Conservation (phyloP, 768 basidiomycete genomes). For the Lactarius hengduanensis region DNA sequence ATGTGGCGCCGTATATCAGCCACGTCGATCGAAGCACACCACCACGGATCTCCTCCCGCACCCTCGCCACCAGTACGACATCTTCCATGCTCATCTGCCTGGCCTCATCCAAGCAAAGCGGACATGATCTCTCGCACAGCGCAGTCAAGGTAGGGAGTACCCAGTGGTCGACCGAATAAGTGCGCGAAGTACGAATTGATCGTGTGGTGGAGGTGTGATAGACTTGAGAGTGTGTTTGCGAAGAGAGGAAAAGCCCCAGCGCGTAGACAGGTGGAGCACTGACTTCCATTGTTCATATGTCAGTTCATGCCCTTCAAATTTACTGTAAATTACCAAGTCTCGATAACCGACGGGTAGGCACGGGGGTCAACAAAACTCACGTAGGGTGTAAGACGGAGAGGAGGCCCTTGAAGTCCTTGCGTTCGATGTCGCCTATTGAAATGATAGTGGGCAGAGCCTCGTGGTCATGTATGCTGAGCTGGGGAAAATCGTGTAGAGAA, state of each 20-base stretch:
- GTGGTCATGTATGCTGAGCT: slow-evolving; percentile 16
- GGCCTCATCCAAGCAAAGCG: slow-evolving; percentile 17
- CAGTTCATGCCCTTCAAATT: slow-evolving; percentile 4
- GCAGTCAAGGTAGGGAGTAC: slow-evolving; percentile 22
- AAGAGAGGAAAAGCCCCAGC: slow-evolving; percentile 33
- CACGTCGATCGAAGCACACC: not conserved
- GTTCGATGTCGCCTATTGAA: not conserved
- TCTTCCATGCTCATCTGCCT: slow-evolving; percentile 21
- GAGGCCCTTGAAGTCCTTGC: too few relatives aligned
- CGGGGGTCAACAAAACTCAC: too few relatives aligned
- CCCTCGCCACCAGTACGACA: slow-evolving; percentile 12
- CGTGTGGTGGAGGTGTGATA: slow-evolving; percentile 4
- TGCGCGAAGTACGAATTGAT: slow-evolving; percentile 13
- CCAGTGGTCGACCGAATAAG: slow-evolving; percentile 13
- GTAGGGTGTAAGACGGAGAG: too few relatives aligned
- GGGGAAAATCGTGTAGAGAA: slow-evolving; percentile 20
- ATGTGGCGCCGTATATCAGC: slow-evolving; percentile 15
- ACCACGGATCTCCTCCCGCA: not conserved
- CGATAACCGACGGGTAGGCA: too few relatives aligned
- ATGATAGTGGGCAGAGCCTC: slow-evolving; percentile 11
- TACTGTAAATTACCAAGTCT: not conserved
- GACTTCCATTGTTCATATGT: slow-evolving; percentile 31
- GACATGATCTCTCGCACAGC: slow-evolving; percentile 14
- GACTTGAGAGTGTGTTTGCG: slow-evolving; percentile 7
- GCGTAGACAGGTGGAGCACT: slow-evolving; percentile 32